Base-by-base conservation (phyloP, 768 basidiomycete genomes). In the Leccinellum rugosiceps region DNA sequence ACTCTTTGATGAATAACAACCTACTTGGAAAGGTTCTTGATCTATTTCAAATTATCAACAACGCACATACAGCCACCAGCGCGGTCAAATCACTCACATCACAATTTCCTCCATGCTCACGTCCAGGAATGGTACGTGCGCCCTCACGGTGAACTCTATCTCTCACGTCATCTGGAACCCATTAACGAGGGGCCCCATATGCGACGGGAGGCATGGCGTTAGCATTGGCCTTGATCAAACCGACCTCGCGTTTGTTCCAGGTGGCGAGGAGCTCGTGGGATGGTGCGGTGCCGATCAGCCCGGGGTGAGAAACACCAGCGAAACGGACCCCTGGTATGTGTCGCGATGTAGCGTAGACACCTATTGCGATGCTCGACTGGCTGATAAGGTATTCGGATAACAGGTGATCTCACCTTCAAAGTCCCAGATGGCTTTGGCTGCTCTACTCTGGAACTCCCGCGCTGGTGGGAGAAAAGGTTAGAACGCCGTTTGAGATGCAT, bases 361-460 rank as follows among this genome's bases (percentile, higher is more conserved):
- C 87, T 85, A 52, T 5, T 53, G 4, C 10, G 15, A 7, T 25
- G 15, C 11, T 65, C 25, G 32, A 48, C 43, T 32, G 13, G 17
- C 19, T 28, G 50, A 15, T 1, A 34, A 19, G 38, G 15, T 34
- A n/a, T 51, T 15, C 19, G 1, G 26, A n/a, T 28, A 9, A 43
- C 21, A 8, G 13, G 21, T 26, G 2, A 32, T 50, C 63, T 53
- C 62, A 80, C 85, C 85, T 59, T 88, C 77, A 59, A 91, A 79
- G 68, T 90, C 89, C 89, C 89, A 92, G 57, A 92, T 87, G 5
- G 89, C 87, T 66, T 92, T 92, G 53, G 82, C 80, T 1, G 88
- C 88, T 64, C 75, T 81, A 65, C 84, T 87, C 43, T 87, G 74
- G 70, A 88, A 88, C 68, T 90, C 86, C 17, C 75, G 76, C 4